Percentiles rank a stretch among this genome's conserved stretches.
Evolutionary conservation across 192 early-diverging fungal genomes (phyloP).

Genomic region (Linderina pennispora): DNA sequence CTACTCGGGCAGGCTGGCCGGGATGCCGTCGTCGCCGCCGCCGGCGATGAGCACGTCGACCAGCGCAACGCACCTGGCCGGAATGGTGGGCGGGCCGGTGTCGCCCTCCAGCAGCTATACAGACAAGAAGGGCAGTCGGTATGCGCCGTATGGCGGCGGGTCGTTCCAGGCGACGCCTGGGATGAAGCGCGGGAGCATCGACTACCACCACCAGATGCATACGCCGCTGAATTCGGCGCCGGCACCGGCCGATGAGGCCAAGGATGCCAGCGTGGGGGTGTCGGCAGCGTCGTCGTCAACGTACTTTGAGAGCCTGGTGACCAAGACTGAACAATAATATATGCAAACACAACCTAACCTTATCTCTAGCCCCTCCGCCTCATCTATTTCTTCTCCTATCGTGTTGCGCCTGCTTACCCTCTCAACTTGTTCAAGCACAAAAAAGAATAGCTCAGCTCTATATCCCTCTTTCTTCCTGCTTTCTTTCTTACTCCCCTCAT

Average conservation of each 20-base stretch:
- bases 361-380: neutral
- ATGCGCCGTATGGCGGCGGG: slow-evolving; percentile 23
- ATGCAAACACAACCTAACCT: slow-evolving; percentile 2
- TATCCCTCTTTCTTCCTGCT: no score
- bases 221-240: slow-evolving; percentile 10
- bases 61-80: no score
- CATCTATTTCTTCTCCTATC: neutral
- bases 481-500: no score
- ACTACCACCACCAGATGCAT: slow-evolving; percentile 35
- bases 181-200: slow-evolving; percentile 41
- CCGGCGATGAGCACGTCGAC: slow-evolving; percentile 4
- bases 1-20: slow-evolving; percentile 25
- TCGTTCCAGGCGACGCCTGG: slow-evolving; percentile 12
- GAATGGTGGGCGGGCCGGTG: slow-evolving; percentile 16
- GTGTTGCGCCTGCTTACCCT: neutral
- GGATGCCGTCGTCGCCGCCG: slow-evolving; percentile 32
- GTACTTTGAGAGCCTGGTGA: slow-evolving; percentile 40
- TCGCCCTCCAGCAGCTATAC: slow-evolving; percentile 30
- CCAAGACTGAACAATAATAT: slow-evolving; percentile 29
- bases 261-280: no score
- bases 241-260: no score
- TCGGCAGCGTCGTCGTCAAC: slow-evolving; percentile 11
- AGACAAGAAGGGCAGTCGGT: slow-evolving; percentile 22
- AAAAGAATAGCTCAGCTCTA: no score
- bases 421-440: no score